Evolutionary conservation across 2,329 filamentous ascomycete species (phyloP).

Genomic region (Cercospora sp.): DNA sequence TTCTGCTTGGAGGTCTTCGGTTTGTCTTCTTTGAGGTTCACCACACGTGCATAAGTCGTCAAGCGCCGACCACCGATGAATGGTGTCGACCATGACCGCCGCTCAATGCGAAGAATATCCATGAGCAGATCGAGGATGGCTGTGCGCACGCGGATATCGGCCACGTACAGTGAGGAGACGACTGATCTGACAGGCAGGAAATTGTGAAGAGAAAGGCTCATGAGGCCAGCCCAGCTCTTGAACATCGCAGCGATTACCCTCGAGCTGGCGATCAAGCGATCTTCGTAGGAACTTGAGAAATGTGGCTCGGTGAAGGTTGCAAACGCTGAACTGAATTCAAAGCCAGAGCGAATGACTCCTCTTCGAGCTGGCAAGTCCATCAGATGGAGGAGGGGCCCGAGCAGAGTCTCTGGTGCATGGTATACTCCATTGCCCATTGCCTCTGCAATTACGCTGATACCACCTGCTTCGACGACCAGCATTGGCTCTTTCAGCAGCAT

Average conservation of each 20-base stretch:
- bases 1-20: slow-evolving; percentile 50
- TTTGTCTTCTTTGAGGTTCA: slow-evolving; percentile 70
- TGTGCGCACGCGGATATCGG: slow-evolving; percentile 61
- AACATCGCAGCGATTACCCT: slow-evolving; percentile 89
- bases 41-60: slow-evolving; percentile 94
- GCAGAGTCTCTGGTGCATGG: slow-evolving; percentile 85
- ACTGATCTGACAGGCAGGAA: slow-evolving; percentile 82
- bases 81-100: slow-evolving; percentile 90
- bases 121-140: slow-evolving; percentile 87
- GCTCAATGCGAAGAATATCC: slow-evolving; percentile 81
- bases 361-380: slow-evolving; percentile 80
- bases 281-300: slow-evolving; percentile 56
- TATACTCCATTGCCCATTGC: slow-evolving; percentile 88
- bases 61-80: slow-evolving; percentile 89
- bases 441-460: slow-evolving; percentile 84
- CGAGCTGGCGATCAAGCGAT: slow-evolving; percentile 78
- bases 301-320: slow-evolving; percentile 87
- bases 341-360: slow-evolving; percentile 80
- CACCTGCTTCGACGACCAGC: slow-evolving; percentile 78
- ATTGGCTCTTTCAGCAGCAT: slow-evolving; percentile 83
- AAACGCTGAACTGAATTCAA: slow-evolving; percentile 82
- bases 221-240: slow-evolving; percentile 89
- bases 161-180: slow-evolving; percentile 63
- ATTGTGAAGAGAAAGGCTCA: slow-evolving; percentile 84
- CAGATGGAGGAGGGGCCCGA: slow-evolving; percentile 83